A percentile compares a stretch with the other conserved stretches of the same genome.
These are phyloP conservation scores for Lactarius tabidus DNA, from an alignment of 768 basidiomycete species.

Conservation along the genomic window DNA sequence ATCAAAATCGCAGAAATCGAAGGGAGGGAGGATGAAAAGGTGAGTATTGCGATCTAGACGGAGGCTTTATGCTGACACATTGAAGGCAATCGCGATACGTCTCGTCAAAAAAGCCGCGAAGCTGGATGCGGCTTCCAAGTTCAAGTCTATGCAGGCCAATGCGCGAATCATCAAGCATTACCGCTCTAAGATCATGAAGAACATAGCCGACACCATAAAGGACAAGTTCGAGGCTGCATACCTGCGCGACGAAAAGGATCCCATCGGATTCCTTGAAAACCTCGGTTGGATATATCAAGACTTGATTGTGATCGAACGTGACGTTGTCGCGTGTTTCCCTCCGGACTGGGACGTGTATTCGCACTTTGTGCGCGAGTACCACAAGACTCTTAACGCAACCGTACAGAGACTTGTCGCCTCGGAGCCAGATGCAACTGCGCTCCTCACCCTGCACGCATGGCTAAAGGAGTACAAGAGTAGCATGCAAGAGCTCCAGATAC, in stretches of 20 bases:
- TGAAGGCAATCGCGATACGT: conserved; percentile 85
- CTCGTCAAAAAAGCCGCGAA: conserved; percentile 94
- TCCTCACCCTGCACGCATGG: conserved; percentile 88
- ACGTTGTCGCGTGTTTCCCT: conserved; percentile 89
- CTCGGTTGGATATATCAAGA: conserved; percentile 94
- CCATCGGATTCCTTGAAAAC: conserved; percentile 68
- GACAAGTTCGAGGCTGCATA: conserved; percentile 66
- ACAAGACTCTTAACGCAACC: conserved; percentile 73
- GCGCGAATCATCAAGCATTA: conserved; percentile 95
- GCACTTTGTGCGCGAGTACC: conserved; percentile 82
- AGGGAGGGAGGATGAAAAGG: conserved; percentile 92
- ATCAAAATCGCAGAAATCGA: conserved; percentile 94
- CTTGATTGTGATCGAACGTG: conserved; percentile 85
- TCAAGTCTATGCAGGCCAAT: conserved; percentile 89
- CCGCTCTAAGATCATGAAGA: conserved; percentile 80
- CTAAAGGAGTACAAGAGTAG: conserved; percentile 92
- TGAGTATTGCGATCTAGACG: conserved; percentile 30
- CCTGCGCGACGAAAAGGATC: conserved; percentile 56
- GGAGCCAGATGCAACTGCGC: conserved; percentile 82
- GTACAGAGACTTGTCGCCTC: conserved; percentile 65
- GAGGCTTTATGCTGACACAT: not conserved
- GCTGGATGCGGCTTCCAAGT: conserved; percentile 88
- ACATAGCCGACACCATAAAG: conserved; percentile 73
- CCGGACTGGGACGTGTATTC: conserved; percentile 86
- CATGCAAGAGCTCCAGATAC: conserved; percentile 90